Evolutionary conservation across 2,329 filamentous ascomycete genomes (phyloP), one percentile per base, ranked within the genome.

Genomic region (Aspergillus sp.): DNA sequence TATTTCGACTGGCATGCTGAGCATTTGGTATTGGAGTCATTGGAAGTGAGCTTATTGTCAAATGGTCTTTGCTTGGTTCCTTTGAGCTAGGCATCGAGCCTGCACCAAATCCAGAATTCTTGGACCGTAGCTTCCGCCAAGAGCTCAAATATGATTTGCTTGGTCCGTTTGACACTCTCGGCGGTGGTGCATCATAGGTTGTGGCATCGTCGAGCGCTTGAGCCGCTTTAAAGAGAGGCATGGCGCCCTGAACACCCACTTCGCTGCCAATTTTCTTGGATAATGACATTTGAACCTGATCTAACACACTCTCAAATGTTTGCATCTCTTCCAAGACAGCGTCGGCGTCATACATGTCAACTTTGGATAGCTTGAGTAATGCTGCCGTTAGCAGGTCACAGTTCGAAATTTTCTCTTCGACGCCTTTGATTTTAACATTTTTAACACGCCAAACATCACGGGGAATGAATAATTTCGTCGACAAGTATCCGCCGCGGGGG

Each of bases 301-400:
- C 93, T 31, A 99, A 82, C 31, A 97, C 84, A 39, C 82, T 82
- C 73, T 99, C 95, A 4, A 99, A 81, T 2, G 86, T 83, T 72
- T 98, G 92, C 88, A 99, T 95, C 73, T 99, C 95, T 66, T 96
- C 92, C 15, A 96, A 81, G 19, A 98, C 87, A 0, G 92, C 91
- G 70, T 97, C 93, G 0, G 93, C 93, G 71, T 99, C 93, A 61
- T 86, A 89, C 0, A 89, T 95, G 67, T 99, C 91, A 1, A 96
- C 92, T 61, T 86, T 84, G 6, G 87, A 86, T 37, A 99, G 83
- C 71, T 93, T 95, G 56, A 91, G 82, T 31, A 99, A 79, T 9
- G 93, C 93, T 1, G 93, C 91, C 1, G 93, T 98, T 50, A 99
- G 82, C 52, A 91, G 82, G 73, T 99, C 95, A 72, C 93, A 97